These are phyloP conservation scores for Penicillium capsulatum DNA, from an alignment of 2,329 filamentous ascomycete genomes.

Conservation along the genomic window DNA sequence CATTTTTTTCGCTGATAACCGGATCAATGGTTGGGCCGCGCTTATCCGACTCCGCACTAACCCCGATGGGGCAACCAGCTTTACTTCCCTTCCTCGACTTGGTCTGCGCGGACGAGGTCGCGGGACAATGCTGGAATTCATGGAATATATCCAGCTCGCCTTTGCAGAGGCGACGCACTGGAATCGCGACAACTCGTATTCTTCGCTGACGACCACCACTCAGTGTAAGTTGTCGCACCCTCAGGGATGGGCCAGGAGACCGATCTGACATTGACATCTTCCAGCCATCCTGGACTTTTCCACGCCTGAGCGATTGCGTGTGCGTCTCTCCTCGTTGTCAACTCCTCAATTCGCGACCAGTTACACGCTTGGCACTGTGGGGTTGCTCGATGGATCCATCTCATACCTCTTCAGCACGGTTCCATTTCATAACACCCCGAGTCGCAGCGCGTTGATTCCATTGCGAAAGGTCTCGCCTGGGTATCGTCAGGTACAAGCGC, in stretches of 20 bases:
- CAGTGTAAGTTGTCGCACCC: constrained; percentile 55
- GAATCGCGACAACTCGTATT: constrained; percentile 90
- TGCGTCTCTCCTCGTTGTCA: constrained; percentile 86
- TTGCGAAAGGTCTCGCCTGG: constrained; percentile 74
- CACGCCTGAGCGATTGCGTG: constrained; percentile 75
- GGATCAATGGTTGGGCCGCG: constrained; percentile 35
- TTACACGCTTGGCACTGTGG: constrained; percentile 84
- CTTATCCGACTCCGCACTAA: constrained; percentile 36
- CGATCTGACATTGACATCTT: constrained; percentile 3
- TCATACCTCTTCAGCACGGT: constrained; percentile 94
- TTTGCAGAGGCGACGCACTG: constrained; percentile 84
- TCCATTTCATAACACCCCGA: constrained; percentile 62
- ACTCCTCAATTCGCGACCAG: constrained; percentile 91
- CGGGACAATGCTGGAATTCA: constrained; percentile 80
- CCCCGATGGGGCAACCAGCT: constrained; percentile 33
- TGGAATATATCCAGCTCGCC: constrained; percentile 91
- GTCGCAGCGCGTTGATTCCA: constrained; percentile 69
- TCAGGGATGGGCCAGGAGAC: constrained; percentile 14
- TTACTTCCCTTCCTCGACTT: constrained; percentile 3
- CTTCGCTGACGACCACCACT: constrained; percentile 75
- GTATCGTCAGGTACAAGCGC: constrained; percentile 67
- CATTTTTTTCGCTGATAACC: constrained; percentile 38
- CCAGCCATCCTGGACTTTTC: constrained; percentile 81
- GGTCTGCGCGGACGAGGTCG: constrained; percentile 3
- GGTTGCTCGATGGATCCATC: constrained; percentile 91